These are phyloP conservation scores for Dalbergia oliveri DNA, from an alignment of 306 rosid genomes.

Conservation along the genomic window DNA sequence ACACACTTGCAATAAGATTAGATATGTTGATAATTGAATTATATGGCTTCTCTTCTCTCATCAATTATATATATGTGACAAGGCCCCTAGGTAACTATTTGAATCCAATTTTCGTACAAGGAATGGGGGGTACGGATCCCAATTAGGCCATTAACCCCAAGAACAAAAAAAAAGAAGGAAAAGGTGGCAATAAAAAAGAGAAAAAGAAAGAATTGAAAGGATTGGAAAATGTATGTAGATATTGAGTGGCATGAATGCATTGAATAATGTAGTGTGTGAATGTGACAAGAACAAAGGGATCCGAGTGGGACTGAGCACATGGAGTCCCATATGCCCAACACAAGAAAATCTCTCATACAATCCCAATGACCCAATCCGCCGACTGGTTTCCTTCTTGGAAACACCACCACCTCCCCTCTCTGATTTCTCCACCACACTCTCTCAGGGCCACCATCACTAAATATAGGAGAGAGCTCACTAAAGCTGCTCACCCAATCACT, in stretches of 20 bases:
- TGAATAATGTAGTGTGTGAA: slow-evolving; percentile 59
- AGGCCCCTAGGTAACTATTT: slow-evolving; percentile 37
- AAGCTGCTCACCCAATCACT: slow-evolving; percentile 35
- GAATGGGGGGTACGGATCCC: slow-evolving; percentile 53
- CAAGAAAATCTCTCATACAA: slow-evolving; percentile 61
- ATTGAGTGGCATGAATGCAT: too few species aligned
- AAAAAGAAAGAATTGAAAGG: not conserved
- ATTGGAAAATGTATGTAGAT: not conserved
- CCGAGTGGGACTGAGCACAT: slow-evolving; percentile 69
- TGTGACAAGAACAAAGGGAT: slow-evolving; percentile 63
- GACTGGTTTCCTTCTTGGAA: slow-evolving; percentile 91
- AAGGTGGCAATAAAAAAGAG: too few species aligned
- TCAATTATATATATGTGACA: slow-evolving; percentile 26
- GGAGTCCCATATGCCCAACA: slow-evolving; percentile 97
- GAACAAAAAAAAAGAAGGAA: slow-evolving; percentile 20
- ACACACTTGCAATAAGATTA: slow-evolving; percentile 35
- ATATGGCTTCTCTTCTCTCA: slow-evolving; percentile 27
- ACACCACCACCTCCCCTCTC: slow-evolving; percentile 66
- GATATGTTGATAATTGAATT: not conserved
- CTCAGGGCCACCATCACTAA: slow-evolving; percentile 46
- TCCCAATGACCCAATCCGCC: slow-evolving; percentile 73
- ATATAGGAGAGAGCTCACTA: not conserved
- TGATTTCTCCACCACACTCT: slow-evolving; percentile 41
- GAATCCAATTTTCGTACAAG: slow-evolving; percentile 40
- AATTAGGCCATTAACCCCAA: not conserved